Conservation (phyloP, 106 monocot species). For the Dactylorhiza incarnata region DNA sequence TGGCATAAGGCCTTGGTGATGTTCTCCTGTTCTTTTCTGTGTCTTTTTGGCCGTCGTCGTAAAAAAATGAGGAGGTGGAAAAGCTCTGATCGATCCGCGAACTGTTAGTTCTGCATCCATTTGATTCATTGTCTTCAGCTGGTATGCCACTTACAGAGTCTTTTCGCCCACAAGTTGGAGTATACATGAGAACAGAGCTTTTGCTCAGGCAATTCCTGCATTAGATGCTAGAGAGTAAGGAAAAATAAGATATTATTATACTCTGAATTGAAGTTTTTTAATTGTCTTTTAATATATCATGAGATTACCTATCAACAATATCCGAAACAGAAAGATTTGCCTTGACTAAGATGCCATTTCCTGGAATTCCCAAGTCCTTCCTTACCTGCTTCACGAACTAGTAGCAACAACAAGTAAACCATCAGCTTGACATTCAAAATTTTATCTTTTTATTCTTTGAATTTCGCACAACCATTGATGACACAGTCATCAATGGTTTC, state of each 20-base stretch:
- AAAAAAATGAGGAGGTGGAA: conserved; percentile 33
- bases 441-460: neutral
- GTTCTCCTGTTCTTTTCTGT: conserved; percentile 27
- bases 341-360: conserved; percentile 26
- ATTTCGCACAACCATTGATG: neutral
- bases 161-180: conserved; percentile 17
- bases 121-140: conserved; percentile 11
- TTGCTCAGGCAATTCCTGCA: conserved; percentile 28
- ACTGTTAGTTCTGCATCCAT: conserved; percentile 21
- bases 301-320: conserved; percentile 31
- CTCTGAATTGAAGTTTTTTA: neutral
- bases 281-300: conserved; percentile 3
- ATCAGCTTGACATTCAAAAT: neutral
- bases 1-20: conserved; percentile 36
- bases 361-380: conserved; percentile 14
- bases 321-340: conserved; percentile 26
- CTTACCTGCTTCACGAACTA: conserved; percentile 32
- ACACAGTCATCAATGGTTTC: neutral
- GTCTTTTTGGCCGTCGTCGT: conserved; percentile 27
- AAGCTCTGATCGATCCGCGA: conserved; percentile 30
- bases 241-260: neutral
- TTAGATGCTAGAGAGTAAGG: conserved; percentile 11
- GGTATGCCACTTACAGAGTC: conserved; percentile 15
- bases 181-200: conserved; percentile 15
- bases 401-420: neutral